Percentiles rank a stretch among this genome's conserved stretches.
These are phyloP conservation scores for Boletus subcaerulescens DNA, from an alignment of 768 basidiomycete genomes.

Conservation along the genomic window DNA sequence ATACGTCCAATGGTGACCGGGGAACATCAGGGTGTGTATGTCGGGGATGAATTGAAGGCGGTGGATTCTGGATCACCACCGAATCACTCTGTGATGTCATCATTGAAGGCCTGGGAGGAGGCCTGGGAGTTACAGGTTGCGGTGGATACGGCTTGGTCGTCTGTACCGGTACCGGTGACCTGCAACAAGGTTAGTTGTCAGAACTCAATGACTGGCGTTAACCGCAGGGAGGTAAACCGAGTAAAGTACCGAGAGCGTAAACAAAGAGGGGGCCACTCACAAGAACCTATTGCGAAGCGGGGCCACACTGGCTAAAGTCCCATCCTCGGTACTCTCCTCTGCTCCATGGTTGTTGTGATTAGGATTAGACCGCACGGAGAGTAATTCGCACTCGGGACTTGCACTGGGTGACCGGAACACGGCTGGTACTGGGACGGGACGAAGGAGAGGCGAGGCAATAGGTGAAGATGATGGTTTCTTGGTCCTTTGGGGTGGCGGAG, in stretches of 20 bases:
- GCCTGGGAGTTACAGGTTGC: conserved; percentile 19
- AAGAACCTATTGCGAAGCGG: conserved; percentile 45
- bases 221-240: not conserved
- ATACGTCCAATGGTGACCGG: conserved; percentile 3
- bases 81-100: conserved; percentile 24
- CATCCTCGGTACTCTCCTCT: conserved; percentile 17
- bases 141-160: conserved; percentile 11
- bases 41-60: conserved; percentile 18
- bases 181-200: conserved; percentile 2
- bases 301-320: conserved; percentile 31
- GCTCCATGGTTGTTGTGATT: not conserved
- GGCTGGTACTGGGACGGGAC: conserved; percentile 45
- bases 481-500: conserved; percentile 44
- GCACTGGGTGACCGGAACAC: conserved; percentile 16
- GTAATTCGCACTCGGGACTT: conserved; percentile 20
- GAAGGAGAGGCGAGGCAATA: conserved; percentile 47
- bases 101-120: conserved; percentile 8
- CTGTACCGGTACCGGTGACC: conserved; percentile 4
- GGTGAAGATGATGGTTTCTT: conserved; percentile 39
- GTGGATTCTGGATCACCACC: conserved; percentile 6
- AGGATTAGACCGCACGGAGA: not conserved
- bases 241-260: not conserved
- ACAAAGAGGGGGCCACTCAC: conserved; percentile 37
- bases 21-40: conserved; percentile 5
- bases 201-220: not conserved